Conservation (phyloP, 306 rosid species). For the Glycine latifolia region DNA sequence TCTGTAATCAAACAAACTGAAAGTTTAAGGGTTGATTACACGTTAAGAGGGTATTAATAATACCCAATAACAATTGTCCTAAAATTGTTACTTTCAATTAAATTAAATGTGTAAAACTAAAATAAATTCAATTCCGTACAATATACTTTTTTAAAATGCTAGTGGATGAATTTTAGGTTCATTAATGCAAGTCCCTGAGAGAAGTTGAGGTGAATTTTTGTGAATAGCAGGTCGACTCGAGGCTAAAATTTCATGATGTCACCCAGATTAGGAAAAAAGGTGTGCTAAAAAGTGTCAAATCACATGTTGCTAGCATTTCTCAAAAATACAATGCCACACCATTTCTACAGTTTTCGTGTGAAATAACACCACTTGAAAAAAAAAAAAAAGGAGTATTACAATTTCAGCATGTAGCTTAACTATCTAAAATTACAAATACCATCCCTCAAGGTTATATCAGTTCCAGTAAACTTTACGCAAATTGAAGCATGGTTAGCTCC, state of each 20-base stretch:
- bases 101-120: too few species aligned
- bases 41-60: too few species aligned
- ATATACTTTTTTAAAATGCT: not conserved
- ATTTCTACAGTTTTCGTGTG: constrained; percentile 37
- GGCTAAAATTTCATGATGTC: not conserved
- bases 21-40: too few species aligned
- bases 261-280: too few species aligned
- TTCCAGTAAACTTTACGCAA: constrained; percentile 61
- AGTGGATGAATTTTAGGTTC: not conserved
- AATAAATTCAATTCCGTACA: not conserved
- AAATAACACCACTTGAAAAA: constrained; percentile 27
- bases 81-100: too few species aligned
- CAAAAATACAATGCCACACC: constrained; percentile 37
- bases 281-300: not conserved
- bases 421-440: constrained; percentile 56
- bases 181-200: not conserved
- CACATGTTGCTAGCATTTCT: constrained; percentile 6
- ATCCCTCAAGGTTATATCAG: constrained; percentile 26
- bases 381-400: constrained; percentile 29
- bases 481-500: constrained; percentile 54
- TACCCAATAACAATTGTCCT: too few species aligned
- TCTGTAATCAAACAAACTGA: too few species aligned
- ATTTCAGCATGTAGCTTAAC: constrained; percentile 47
- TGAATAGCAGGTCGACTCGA: not conserved
- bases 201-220: not conserved